Percentiles rank a stretch among this genome's conserved stretches.
These are phyloP conservation scores for Rhododendron vialii DNA, from an alignment of 148 eudicot species.

Conservation along the genomic window DNA sequence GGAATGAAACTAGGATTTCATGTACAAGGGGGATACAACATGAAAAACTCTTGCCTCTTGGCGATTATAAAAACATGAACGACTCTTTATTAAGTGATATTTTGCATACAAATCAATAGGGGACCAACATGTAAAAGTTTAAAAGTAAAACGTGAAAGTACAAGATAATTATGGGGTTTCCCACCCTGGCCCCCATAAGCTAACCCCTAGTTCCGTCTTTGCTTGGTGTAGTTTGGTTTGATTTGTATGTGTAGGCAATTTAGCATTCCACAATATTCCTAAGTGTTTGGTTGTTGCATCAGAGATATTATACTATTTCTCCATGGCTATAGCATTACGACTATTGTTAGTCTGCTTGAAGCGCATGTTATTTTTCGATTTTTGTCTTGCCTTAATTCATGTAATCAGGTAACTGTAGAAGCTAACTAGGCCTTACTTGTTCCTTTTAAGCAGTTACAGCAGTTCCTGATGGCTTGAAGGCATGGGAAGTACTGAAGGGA, in stretches of 20 bases:
- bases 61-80: too few species aligned
- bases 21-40: too few species aligned
- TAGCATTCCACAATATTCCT: neutral
- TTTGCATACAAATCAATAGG: too few species aligned
- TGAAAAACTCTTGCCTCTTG: too few species aligned
- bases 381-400: neutral
- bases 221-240: neutral
- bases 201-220: neutral
- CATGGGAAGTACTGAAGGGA: slow-evolving; percentile 79
- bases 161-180: too few species aligned
- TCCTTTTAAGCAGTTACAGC: slow-evolving; percentile 60
- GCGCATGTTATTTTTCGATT: neutral
- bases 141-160: too few species aligned
- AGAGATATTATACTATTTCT: neutral
- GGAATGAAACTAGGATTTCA: too few species aligned
- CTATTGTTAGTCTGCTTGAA: neutral
- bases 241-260: neutral
- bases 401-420: neutral
- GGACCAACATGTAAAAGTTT: too few species aligned
- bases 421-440: neutral
- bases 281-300: neutral
- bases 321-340: neutral
- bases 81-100: too few species aligned
- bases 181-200: neutral
- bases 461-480: slow-evolving; percentile 80